These are phyloP conservation scores for Epichloe uncinata DNA, from an alignment of 2,329 filamentous ascomycete species.

Conservation along the genomic window DNA sequence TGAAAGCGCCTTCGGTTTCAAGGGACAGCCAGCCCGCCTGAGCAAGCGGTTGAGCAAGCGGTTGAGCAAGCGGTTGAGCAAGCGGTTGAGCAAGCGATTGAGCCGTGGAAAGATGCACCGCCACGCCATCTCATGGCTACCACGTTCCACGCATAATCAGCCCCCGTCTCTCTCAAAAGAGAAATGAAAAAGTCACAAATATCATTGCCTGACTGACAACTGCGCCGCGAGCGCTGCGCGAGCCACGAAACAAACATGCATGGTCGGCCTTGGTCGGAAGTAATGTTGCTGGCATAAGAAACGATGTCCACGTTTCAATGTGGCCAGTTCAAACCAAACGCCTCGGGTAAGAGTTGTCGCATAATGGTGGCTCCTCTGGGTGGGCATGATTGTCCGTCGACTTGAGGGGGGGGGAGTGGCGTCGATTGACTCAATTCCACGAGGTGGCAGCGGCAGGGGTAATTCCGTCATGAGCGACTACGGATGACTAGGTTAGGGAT, in stretches of 20 bases:
- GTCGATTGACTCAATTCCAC: no score
- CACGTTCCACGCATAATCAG: slow-evolving; percentile 31
- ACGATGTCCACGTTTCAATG: slow-evolving; percentile 15
- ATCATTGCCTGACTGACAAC: neutral
- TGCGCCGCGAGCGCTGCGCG: neutral
- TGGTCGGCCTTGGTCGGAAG: neutral
- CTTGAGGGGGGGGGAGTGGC: neutral
- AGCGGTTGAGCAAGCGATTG: slow-evolving; percentile 19
- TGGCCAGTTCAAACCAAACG: slow-evolving; percentile 20
- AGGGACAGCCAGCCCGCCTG: no score
- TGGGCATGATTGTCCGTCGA: neutral
- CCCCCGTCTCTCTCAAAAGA: no score
- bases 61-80: no score
- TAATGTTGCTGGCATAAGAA: slow-evolving; percentile 6
- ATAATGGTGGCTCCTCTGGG: neutral
- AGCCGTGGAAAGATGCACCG: no score
- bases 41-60: no score
- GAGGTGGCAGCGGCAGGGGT: neutral
- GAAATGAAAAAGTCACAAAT: no score
- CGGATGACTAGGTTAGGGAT: no score
- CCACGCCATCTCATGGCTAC: slow-evolving; percentile 25
- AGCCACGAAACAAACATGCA: neutral
- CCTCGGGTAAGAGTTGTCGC: slow-evolving; percentile 7
- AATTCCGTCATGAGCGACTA: no score
- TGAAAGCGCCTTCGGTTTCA: neutral